Evolutionary conservation across 345 rosid genomes (phyloP), one percentile per base, ranked within the genome.

Genomic region (Syzygium aromaticum): DNA sequence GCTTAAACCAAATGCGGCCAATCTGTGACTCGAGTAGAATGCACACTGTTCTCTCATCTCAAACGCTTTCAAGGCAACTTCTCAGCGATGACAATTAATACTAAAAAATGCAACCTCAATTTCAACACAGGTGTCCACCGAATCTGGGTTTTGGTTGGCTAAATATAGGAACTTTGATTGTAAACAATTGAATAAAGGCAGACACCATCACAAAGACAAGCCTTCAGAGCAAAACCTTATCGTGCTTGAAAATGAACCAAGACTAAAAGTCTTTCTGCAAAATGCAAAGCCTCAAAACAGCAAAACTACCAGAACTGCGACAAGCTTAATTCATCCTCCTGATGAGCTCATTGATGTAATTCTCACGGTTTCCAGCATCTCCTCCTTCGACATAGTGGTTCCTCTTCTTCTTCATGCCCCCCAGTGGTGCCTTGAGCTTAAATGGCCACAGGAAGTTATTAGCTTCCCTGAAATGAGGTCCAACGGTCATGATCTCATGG

Each of bases 331-430:
- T 97, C 99, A 96, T 97, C 87, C 99, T 95, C 92, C 98, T 92
- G 90, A 89, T 94, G 33, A 94, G 93, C 91, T 93, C 95, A 8
- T 96, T 97, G 89, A 97, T 94, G 90, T 90, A 95, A 86, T 94
- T 91, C 87, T 97, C 98, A 7, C 96, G 94, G 87, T 93, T 94
- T 12, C 96, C 96, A 0, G 98, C 98, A 89, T 97, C 99, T 59
- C 98, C 99, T 1, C 99, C 99, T 91, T 97, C 99, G 0, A 97
- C 98, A 61, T 97, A 97, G 91, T 97, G 99, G 87, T 96, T 96
- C 85, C 99, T 94, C 93, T 95, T 96, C 95, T 95, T 96, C 93
- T 96, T 92, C 77, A 97, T 77, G 86, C 98, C 99, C 51, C 98
- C 96, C 77, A 93, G 89, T 0, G 99, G 99, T 10, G 99, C 98